Conservation (phyloP, 192 early-diverging fungal genomes). For the Phlyctochytrium planicorne region DNA sequence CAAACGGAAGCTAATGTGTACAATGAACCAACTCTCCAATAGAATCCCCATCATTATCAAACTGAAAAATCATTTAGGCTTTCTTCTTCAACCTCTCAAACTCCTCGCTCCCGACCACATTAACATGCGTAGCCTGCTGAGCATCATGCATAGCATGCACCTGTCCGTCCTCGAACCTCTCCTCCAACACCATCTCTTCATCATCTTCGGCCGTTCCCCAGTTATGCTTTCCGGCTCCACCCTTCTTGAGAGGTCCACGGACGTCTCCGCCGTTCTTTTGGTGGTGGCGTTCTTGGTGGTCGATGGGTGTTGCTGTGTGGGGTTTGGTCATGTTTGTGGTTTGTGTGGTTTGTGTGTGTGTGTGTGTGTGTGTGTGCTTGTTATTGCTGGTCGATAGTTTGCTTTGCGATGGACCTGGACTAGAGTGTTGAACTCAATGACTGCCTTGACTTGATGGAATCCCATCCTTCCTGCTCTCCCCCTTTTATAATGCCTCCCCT, state of each 20-base stretch:
- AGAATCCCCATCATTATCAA: too few relatives aligned
- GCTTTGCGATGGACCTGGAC: too few relatives aligned
- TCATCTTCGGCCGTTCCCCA: background rate
- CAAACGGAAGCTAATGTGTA: too few relatives aligned
- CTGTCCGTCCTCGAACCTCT: too few relatives aligned
- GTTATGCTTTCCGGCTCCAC: background rate
- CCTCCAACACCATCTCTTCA: too few relatives aligned
- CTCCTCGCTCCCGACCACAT: background rate
- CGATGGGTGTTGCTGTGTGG: conserved; percentile 8
- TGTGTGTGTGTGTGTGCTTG: conserved; percentile 12
- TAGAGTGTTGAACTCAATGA: too few relatives aligned
- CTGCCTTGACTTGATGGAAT: too few relatives aligned
- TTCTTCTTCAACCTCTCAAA: background rate
- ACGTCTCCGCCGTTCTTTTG: conserved; percentile 12
- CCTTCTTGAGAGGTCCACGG: background rate
- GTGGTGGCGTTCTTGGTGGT: conserved; percentile 22
- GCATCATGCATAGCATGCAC: background rate
- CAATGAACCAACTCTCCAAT: too few relatives aligned
- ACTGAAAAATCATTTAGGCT: too few relatives aligned
- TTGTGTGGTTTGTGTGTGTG: conserved; percentile 8
- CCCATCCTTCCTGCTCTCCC: too few relatives aligned
- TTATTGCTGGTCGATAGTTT: too few relatives aligned
- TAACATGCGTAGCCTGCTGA: background rate
- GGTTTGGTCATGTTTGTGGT: conserved; percentile 17
- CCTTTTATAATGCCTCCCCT: too few relatives aligned